Conservation (phyloP, 2,329 filamentous ascomycete genomes). For the Scleromitrula shiraiana region DNA sequence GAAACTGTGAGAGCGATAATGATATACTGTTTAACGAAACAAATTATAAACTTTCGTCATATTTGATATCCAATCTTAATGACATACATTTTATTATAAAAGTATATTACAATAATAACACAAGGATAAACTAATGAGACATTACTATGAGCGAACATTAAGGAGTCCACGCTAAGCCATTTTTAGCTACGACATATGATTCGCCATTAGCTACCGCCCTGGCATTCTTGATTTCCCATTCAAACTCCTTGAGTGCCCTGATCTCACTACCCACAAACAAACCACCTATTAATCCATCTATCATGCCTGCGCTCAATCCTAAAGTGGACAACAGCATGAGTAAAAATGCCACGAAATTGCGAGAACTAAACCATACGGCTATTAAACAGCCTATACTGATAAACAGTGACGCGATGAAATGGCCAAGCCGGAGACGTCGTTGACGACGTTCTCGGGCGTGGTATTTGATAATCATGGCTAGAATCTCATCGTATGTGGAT, state of each 20-base stretch:
- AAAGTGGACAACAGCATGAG: slow-evolving; percentile 75
- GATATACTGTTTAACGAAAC: too few species aligned
- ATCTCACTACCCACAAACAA: slow-evolving; percentile 83
- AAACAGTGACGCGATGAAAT: slow-evolving; percentile 62
- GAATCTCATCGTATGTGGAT: slow-evolving; percentile 61
- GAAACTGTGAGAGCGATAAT: too few species aligned
- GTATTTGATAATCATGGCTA: slow-evolving; percentile 63
- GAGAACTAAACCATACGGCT: slow-evolving; percentile 78
- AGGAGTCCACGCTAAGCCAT: slow-evolving; percentile 26
- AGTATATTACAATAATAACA: too few species aligned
- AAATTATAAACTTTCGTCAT: too few species aligned
- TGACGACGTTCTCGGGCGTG: slow-evolving; percentile 62
- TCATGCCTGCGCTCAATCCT: slow-evolving; percentile 62
- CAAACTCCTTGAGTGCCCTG: slow-evolving; percentile 77
- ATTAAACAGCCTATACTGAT: slow-evolving; percentile 68
- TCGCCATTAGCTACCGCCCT: slow-evolving; percentile 32
- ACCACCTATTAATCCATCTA: slow-evolving; percentile 80
- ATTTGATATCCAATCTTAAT: too few species aligned
- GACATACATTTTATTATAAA: too few species aligned
- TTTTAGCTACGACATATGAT: slow-evolving; percentile 14
- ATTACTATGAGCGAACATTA: too few species aligned
- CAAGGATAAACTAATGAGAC: too few species aligned
- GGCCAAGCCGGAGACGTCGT: slow-evolving; percentile 59
- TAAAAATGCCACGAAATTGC: slow-evolving; percentile 70
- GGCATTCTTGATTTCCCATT: slow-evolving; percentile 80